Conservation (phyloP, 768 basidiomycete species). For the Lentinula edodes region DNA sequence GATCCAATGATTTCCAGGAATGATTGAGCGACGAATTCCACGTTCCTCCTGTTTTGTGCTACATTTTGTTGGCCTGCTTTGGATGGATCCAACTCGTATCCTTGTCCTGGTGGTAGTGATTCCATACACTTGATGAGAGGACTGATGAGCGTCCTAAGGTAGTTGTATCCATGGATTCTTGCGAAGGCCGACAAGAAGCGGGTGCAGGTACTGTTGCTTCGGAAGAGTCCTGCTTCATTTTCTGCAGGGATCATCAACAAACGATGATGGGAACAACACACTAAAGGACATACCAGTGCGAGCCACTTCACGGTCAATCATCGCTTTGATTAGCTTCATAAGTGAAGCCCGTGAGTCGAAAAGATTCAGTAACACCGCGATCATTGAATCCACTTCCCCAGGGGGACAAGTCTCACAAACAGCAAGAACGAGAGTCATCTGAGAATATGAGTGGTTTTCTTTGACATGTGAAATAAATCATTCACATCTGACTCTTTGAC, state of each 20-base stretch:
- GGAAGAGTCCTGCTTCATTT: constrained; percentile 76
- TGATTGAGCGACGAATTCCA: constrained; percentile 66
- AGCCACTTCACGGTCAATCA: constrained; percentile 83
- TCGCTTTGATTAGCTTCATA: constrained; percentile 68
- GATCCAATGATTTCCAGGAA: constrained; percentile 72
- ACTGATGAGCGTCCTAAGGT: constrained; percentile 72
- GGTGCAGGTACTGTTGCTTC: constrained; percentile 85
- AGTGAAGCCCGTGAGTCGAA: constrained; percentile 76
- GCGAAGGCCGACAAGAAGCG: constrained; percentile 83
- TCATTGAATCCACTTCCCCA: constrained; percentile 76
- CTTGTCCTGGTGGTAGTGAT: constrained; percentile 63
- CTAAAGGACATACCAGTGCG: constrained; percentile 51
- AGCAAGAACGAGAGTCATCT: constrained; percentile 78
- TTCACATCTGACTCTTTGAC: constrained; percentile 72
- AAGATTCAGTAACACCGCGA: constrained; percentile 78
- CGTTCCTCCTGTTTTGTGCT: constrained; percentile 60
- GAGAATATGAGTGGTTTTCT: constrained; percentile 3
- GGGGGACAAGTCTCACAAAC: constrained; percentile 85
- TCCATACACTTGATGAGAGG: constrained; percentile 76
- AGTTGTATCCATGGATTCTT: constrained; percentile 86
- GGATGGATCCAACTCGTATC: constrained; percentile 74
- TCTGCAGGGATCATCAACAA: constrained; percentile 33
- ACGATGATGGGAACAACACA: not conserved
- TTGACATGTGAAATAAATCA: not conserved
- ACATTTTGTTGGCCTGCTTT: constrained; percentile 55